A percentile compares a stretch with the other conserved stretches of the same genome.
phyloP scores from a whole-genome alignment of 768 basidiomycete species.

The Paxillus rubicundulus region DNA sequence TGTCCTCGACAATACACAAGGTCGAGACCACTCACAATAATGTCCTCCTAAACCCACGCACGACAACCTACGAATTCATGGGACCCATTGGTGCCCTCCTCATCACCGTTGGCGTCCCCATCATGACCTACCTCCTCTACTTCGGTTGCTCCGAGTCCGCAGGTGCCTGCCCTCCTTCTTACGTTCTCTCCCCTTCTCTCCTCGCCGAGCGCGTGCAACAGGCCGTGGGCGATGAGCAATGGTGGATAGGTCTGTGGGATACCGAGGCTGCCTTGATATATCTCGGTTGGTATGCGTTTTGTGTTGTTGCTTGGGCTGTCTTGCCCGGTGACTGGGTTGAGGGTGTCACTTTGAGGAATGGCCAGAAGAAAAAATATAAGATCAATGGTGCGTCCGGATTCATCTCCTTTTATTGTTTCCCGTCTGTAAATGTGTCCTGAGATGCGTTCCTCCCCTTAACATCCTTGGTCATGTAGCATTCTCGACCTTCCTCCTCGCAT shows the following conservation, averaged over 20 bases:
- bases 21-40: slow-evolving; percentile 3
- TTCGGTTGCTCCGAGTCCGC: slow-evolving; percentile 72
- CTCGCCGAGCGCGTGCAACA: slow-evolving; percentile 39
- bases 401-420: not conserved
- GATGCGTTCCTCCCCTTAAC: not conserved
- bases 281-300: slow-evolving; percentile 88
- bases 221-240: slow-evolving; percentile 47
- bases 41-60: slow-evolving; percentile 62
- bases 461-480: slow-evolving; percentile 53
- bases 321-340: slow-evolving; percentile 73
- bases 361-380: slow-evolving; percentile 80
- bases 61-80: slow-evolving; percentile 75
- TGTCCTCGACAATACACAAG: slow-evolving; percentile 20
- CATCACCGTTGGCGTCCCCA: slow-evolving; percentile 69
- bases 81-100: slow-evolving; percentile 76
- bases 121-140: slow-evolving; percentile 69
- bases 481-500: slow-evolving; percentile 77
- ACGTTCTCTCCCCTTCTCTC: slow-evolving; percentile 34
- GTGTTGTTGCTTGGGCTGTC: slow-evolving; percentile 74
- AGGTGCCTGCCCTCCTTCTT: slow-evolving; percentile 65
- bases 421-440: not conserved
- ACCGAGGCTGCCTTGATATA: slow-evolving; percentile 73
- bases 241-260: slow-evolving; percentile 84
- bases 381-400: slow-evolving; percentile 81
- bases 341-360: slow-evolving; percentile 70